Evolutionary conservation across 2,329 filamentous ascomycete species (phyloP).

Genomic region (Thielaviopsis ethacetica): DNA sequence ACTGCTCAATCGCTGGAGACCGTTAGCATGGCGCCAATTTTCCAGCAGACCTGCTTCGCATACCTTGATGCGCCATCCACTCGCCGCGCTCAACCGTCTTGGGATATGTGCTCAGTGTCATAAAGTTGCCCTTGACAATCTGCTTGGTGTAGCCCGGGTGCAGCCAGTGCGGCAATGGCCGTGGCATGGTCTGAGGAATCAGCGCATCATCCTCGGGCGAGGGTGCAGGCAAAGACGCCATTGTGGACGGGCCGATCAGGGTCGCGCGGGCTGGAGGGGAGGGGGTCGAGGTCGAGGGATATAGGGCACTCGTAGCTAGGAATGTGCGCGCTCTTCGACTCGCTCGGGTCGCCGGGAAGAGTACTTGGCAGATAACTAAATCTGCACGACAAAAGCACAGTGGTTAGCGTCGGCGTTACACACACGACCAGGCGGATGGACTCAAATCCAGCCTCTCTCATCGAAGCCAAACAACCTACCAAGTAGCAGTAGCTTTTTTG

Average conservation of each 20-base stretch:
- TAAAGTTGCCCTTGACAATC: conserved; percentile 81
- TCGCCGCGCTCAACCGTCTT: conserved; percentile 73
- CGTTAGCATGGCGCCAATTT: conserved; percentile 14
- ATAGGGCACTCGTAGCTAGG: not conserved
- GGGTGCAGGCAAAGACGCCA: conserved; percentile 4
- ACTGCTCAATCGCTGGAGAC: conserved; percentile 59
- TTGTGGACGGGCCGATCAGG: no score
- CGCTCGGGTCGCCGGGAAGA: not conserved
- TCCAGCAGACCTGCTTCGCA: conserved; percentile 12
- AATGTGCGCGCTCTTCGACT: not conserved
- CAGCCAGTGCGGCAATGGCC: conserved; percentile 44
- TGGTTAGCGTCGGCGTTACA: not conserved
- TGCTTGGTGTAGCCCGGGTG: conserved; percentile 52
- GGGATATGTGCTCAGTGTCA: conserved; percentile 70
- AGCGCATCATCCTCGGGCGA: conserved; percentile 9
- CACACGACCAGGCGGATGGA: not conserved
- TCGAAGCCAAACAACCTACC: no score
- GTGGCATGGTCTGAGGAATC: conserved; percentile 9
- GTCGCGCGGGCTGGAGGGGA: no score
- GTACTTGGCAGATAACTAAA: not conserved
- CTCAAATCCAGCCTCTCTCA: not conserved
- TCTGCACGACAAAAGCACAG: not conserved
- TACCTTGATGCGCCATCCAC: conserved; percentile 79
- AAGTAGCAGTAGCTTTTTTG: no score
- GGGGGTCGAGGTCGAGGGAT: no score